Percentiles rank a stretch among this genome's conserved stretches.
Conservation (phyloP, 2,329 filamentous ascomycete species). For the Cladosporium sp. region DNA sequence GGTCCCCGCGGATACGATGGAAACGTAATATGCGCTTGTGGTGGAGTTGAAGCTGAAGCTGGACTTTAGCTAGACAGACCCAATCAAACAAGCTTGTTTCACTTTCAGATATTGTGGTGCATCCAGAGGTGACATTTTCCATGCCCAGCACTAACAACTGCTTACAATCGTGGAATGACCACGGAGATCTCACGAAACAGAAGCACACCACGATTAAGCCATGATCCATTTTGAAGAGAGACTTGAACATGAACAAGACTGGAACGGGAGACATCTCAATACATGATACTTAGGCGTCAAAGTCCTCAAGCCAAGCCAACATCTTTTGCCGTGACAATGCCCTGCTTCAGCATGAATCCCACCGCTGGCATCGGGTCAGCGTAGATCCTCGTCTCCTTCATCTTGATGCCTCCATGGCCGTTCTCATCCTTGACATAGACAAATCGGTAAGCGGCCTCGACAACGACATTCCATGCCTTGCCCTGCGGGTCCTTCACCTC, state of each 20-base stretch:
- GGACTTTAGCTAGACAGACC: no score
- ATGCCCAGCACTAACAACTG: no score
- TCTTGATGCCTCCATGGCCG: background rate
- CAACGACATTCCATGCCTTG: constrained; percentile 33
- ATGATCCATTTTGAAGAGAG: no score
- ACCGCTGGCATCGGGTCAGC: background rate
- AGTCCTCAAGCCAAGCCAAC: background rate
- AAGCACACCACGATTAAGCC: no score
- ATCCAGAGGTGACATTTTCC: no score
- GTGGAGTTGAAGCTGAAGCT: no score
- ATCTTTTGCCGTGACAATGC: background rate
- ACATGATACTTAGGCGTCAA: background rate
- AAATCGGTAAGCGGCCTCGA: constrained; percentile 31
- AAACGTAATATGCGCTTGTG: no score
- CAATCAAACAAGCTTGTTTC: no score
- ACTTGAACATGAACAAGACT: background rate
- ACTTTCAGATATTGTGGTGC: no score
- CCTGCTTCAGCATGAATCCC: background rate
- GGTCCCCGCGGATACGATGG: no score
- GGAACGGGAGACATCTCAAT: background rate
- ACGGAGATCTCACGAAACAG: no score
- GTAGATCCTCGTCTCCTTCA: background rate
- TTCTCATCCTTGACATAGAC: constrained; percentile 23
- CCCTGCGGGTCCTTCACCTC: constrained; percentile 25
- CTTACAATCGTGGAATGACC: no score